Conservation (phyloP, 2,329 filamentous ascomycete genomes). For the Beauveria rudraprayagi region DNA sequence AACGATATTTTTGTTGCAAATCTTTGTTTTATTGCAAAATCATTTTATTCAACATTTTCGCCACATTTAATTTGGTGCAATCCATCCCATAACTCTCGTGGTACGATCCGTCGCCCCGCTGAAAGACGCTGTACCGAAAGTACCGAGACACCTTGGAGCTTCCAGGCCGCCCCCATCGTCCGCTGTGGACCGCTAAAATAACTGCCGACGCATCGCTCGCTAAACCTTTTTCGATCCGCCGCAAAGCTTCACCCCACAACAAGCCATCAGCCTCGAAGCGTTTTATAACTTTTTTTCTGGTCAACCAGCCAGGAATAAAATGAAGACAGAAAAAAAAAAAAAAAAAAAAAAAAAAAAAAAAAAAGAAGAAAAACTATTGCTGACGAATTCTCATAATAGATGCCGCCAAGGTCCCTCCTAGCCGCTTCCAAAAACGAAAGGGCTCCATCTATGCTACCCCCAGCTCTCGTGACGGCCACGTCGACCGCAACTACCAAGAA, state of each 20-base stretch:
- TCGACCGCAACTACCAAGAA: constrained; percentile 50
- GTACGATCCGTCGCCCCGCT: neutral
- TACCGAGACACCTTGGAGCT: neutral
- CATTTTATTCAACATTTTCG: too few species aligned
- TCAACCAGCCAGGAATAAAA: too few species aligned
- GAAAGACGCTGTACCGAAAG: neutral
- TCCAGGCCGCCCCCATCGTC: neutral
- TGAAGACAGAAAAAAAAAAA: too few species aligned
- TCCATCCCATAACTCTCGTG: neutral
- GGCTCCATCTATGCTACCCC: constrained; percentile 62
- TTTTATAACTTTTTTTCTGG: too few species aligned
- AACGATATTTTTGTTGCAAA: neutral
- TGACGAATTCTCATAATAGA: constrained; percentile 31
- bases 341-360: too few species aligned
- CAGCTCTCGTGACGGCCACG: constrained; percentile 54
- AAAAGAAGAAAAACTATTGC: too few species aligned
- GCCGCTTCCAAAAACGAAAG: constrained; percentile 61
- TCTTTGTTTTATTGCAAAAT: too few species aligned
- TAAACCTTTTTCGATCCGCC: too few species aligned
- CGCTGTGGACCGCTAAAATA: too few species aligned
- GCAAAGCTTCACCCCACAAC: too few species aligned
- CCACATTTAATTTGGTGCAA: neutral
- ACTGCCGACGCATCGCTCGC: too few species aligned
- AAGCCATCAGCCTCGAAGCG: too few species aligned
- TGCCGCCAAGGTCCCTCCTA: constrained; percentile 58